Base-by-base conservation (phyloP, 805 yeast genomes). In the Kuraishia cidri region DNA sequence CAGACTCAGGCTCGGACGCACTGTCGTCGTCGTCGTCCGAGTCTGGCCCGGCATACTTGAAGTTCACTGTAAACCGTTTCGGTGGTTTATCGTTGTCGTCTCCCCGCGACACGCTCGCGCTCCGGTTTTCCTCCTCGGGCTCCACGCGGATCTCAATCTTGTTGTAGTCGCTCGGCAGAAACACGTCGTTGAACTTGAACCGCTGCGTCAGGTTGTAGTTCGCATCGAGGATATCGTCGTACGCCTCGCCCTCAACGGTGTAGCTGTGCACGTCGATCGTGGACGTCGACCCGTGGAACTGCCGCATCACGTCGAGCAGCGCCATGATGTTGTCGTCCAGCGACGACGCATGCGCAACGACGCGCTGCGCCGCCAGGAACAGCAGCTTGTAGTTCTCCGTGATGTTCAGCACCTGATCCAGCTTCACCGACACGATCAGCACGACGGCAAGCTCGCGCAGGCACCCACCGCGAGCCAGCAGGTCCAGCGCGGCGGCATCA, bases 261-360 rank as follows among this genome's bases (percentile, higher is more conserved):
- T 70, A 72, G 42, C 69, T 66, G 38, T 61, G 58, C 10, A 58
- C 43, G 42, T 67, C 72, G 25, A 72, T 64, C 1, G 67, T 56
- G 26, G 70, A 69, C 2, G 78, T 69, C 9, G 75, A 62, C 37
- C 54, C 62, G 44, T 54, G 72, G 33, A 66, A 60, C 11, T 61
- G 43, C 38, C 52, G 44, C 39, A 58, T 41, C 23, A 20, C 23
- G 9, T 20, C 10, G 23, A 7, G 10, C 10, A 20, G 7, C 10
- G 9, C 23, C 23, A 20, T n/a, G n/a, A n/a, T n/a, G n/a, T n/a
- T n/a, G n/a, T n/a, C n/a, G n/a, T n/a, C n/a, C n/a, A n/a, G n/a
- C n/a, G n/a, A n/a, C n/a, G n/a, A n/a, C n/a, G n/a, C n/a, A n/a
- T n/a, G n/a, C n/a, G n/a, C n/a, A n/a, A n/a, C n/a, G n/a, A n/a